Percentiles rank a stretch among this genome's conserved stretches.
Conservation (phyloP, 352 stramenopile genomes). For the Globisporangium apiculatum region DNA sequence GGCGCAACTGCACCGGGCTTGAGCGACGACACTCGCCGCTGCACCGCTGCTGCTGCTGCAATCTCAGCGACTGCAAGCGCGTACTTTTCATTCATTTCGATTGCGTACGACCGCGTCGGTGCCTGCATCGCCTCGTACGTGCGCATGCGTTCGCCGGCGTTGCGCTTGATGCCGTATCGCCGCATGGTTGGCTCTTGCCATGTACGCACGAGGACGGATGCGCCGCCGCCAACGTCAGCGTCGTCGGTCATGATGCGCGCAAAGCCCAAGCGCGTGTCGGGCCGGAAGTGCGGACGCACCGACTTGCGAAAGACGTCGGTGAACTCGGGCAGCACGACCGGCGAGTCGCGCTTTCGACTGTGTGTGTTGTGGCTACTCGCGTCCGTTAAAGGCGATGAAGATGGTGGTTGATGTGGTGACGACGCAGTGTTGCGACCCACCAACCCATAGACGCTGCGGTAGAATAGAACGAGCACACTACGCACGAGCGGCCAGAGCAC, state of each 20-base stretch:
- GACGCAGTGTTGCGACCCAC: background rate
- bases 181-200: conserved; percentile 45
- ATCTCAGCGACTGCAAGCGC: conserved; percentile 11
- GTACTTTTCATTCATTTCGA: conserved; percentile 5
- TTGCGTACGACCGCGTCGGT: background rate
- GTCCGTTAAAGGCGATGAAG: background rate
- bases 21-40: background rate
- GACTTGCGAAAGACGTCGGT: conserved; percentile 67
- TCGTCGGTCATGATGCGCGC: conserved; percentile 30
- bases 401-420: no score
- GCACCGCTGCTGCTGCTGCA: conserved; percentile 1
- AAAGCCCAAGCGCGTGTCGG: conserved; percentile 56
- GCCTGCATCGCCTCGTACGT: conserved; percentile 43
- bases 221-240: conserved; percentile 13
- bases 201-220: conserved; percentile 33
- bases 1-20: no score
- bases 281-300: conserved; percentile 24
- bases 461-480: conserved; percentile 29
- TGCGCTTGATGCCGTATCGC: conserved; percentile 29
- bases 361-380: background rate
- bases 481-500: conserved; percentile 47
- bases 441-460: background rate
- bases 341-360: conserved; percentile 1
- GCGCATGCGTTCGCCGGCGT: conserved; percentile 28
- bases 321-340: conserved; percentile 49